These are phyloP conservation scores for Xylaria grammica DNA, from an alignment of 495 filamentous ascomycete species.

Conservation along the genomic window DNA sequence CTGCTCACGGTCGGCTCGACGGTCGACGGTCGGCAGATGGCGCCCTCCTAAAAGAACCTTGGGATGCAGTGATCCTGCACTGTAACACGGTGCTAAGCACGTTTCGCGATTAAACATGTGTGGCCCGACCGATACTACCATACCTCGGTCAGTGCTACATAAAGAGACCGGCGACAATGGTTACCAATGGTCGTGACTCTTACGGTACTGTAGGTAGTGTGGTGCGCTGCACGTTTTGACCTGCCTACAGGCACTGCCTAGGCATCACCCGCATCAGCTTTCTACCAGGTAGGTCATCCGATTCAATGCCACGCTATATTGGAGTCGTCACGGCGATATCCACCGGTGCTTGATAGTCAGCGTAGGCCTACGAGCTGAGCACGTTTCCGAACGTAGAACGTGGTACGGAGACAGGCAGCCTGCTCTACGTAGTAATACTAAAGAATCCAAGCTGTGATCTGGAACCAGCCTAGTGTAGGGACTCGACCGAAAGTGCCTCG, in stretches of 20 bases:
- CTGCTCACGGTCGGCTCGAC: neutral
- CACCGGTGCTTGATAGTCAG: neutral
- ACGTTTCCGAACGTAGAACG: constrained; percentile 7
- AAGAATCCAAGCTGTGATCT: too few species aligned
- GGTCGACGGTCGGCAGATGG: neutral
- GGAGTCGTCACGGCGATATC: constrained; percentile 4
- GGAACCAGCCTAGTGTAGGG: too few species aligned
- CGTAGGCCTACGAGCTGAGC: constrained; percentile 1
- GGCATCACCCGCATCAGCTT: neutral
- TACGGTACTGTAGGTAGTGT: neutral
- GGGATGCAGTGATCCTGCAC: constrained; percentile 1
- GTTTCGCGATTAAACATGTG: neutral
- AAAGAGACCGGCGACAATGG: neutral
- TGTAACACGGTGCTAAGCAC: constrained; percentile 10
- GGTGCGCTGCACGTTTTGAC: too few species aligned
- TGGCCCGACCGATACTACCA: neutral
- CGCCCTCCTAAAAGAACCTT: neutral
- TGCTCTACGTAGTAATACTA: too few species aligned
- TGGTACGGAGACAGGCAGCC: too few species aligned
- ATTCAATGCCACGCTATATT: constrained; percentile 8
- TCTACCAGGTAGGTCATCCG: neutral
- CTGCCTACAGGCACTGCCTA: too few species aligned
- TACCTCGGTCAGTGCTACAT: constrained; percentile 3
- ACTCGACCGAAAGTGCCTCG: too few species aligned
- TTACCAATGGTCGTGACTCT: neutral